Base-by-base conservation (phyloP, 2,329 filamentous ascomycete genomes). In the Zymoseptoria crescenta region DNA sequence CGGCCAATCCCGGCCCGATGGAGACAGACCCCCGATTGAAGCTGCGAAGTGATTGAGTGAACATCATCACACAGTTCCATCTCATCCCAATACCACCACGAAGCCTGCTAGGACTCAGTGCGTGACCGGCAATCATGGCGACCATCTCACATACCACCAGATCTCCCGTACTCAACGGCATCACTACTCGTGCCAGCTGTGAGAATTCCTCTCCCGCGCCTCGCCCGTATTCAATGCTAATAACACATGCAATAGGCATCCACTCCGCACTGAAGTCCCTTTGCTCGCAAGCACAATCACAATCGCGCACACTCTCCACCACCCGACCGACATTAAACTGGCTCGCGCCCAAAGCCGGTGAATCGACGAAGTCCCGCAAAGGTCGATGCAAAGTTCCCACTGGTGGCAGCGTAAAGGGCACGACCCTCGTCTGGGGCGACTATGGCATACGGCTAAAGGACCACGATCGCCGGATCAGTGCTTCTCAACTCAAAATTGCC, bases 401-500 rank as follows among this genome's bases (percentile, higher is more conserved):
- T 0, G 94, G 94, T 62, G 94, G 94, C 62, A 95, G 89, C 57
- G 86, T 83, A 41, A 91, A 95, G 74, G 94, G 94, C 67, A 99
- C 94, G 41, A 97, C 93, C 0, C 88, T 99, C 20, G 86, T 95
- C 59, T 97, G 91, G 91, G 94, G 94, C 57, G 92, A 97, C 74
- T 99, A 92, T 73, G 94, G 94, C 8, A 79, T 99, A 67, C 89
- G 94, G 59, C 94, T 99, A 86, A 86, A 82, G 64, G 94, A 99
- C 76, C 89, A 96, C 74, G 89, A 96, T 77, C 88, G 94, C 59
- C 85, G 94, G 70, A 89, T 99, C 73, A 91, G 88, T 66, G 89
- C 94, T 24, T 80, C 85, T 65, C 89, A 96, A 68, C 82, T 99
- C 64, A 92, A 92, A 77, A 87, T 91, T 71, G 94, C 91, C 62